These are phyloP conservation scores for Aphanomyces stellatus DNA, from an alignment of 352 stramenopile genomes.

Conservation along the genomic window DNA sequence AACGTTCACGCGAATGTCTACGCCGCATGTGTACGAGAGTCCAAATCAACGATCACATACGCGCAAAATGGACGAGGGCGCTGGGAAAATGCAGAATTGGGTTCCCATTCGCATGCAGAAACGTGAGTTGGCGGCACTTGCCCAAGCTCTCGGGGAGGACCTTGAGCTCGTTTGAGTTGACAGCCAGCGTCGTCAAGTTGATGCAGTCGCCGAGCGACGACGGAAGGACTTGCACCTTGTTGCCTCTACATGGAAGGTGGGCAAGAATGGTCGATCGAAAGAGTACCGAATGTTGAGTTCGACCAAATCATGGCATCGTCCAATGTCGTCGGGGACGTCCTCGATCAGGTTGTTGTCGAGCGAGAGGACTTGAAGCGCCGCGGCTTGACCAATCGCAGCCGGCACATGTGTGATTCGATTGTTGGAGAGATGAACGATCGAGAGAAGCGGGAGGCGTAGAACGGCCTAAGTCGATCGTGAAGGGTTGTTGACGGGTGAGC, in stretches of 20 bases:
- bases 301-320: background rate
- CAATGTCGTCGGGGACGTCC: background rate
- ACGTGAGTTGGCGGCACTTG: background rate
- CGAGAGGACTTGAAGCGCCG: background rate
- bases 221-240: background rate
- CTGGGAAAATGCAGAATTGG: background rate
- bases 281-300: background rate
- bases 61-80: background rate
- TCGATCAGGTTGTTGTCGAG: background rate
- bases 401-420: background rate
- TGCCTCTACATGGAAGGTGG: background rate
- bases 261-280: background rate
- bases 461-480: background rate
- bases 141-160: background rate
- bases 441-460: background rate
- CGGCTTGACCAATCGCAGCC: background rate
- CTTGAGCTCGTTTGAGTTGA: background rate
- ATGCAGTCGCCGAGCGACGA: background rate
- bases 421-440: slow-evolving; percentile 11
- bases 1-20: background rate
- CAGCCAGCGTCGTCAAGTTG: background rate
- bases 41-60: no score
- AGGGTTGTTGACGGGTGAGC: background rate
- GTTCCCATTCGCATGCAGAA: background rate
- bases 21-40: no score